Percentiles rank a stretch among this genome's conserved stretches.
Conservation (phyloP, 352 stramenopile genomes). For the Pythium coloratum region DNA sequence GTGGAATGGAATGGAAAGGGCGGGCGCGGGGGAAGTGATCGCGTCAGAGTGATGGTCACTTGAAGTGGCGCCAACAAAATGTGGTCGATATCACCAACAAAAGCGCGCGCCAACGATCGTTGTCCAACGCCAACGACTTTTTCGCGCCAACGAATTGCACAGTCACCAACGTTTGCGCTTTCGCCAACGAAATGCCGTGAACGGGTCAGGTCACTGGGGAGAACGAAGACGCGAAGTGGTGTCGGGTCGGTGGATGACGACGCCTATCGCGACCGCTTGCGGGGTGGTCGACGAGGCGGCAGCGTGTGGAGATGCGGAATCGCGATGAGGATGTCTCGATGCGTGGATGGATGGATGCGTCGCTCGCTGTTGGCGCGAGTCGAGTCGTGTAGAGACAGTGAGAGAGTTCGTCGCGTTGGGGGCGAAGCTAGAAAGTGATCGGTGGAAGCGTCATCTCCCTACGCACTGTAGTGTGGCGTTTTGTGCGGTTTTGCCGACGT, state of each 20-base stretch:
- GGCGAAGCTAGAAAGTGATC: constrained; percentile 17
- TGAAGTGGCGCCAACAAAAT: constrained; percentile 23
- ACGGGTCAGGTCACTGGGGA: not conserved
- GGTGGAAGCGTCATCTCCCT: not conserved
- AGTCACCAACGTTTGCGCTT: not conserved
- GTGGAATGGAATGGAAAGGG: constrained; percentile 8
- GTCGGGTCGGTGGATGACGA: not conserved
- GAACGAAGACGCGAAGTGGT: not conserved
- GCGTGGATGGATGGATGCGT: not conserved
- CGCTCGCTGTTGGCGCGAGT: not conserved
- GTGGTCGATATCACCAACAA: not conserved
- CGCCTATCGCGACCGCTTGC: not conserved
- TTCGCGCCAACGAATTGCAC: not conserved
- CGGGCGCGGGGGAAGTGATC: not conserved
- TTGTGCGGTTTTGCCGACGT: constrained; percentile 28
- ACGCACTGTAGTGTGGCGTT: constrained; percentile 1
- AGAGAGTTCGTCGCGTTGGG: constrained; percentile 8
- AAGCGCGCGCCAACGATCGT: constrained; percentile 1
- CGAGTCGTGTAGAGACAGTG: not conserved
- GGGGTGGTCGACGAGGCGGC: not conserved
- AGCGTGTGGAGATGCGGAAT: not conserved
- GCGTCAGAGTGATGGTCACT: constrained; percentile 29
- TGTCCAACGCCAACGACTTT: not conserved
- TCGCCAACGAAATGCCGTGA: not conserved
- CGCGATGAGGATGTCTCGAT: not conserved